Base-by-base conservation (phyloP, 1,284 basidiomycete species). In the Leccinum solheimii region DNA sequence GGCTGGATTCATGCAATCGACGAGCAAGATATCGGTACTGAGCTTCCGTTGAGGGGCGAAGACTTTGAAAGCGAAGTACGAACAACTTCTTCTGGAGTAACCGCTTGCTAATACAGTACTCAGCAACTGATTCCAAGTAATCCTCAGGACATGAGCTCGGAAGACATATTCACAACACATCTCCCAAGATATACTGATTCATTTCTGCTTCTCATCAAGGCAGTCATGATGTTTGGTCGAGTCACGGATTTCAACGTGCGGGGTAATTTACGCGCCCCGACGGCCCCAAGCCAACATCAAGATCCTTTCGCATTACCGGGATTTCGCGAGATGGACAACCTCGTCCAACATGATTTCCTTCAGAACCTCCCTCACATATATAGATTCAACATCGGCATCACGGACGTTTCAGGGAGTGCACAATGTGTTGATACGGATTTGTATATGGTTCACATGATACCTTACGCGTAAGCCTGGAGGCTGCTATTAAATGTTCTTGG, bases 1-100 rank as follows among this genome's bases (percentile, higher is more conserved):
- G 91, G 91, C n/a, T 93, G 91, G 91, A 82, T 92, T 54, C 91
- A 93, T 70, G 86, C 85, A 14, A 83, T 93, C 11, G 89, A 92
- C 67, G 91, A 93, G 70, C 80, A 84, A 57, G 91, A 93, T 72
- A 79, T 93, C 32, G 91, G 89, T 13, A 92, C 91, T 9, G 91
- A 93, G 70, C 76, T 93, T 60, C 91, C 91, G 19, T 76, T 92
- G 57, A 81, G 88, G 59, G 82, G 81, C 30, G 79, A 83, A 55
- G 91, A 92, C 72, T 93, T 92, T 66, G 87, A 92, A 69, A 78
- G 79, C 16, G 86, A 88, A 74, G 91, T 91, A 70, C 67, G 58
- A 3, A 54, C 26, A 34, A 30, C 26, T 34, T 68, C 38, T n/a
- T 55, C 32, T 52, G n/a, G n/a, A 30, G 19, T 58, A 55, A 53